Conservation (phyloP, 208 protist species). For the Wallacemonas rigidus region DNA sequence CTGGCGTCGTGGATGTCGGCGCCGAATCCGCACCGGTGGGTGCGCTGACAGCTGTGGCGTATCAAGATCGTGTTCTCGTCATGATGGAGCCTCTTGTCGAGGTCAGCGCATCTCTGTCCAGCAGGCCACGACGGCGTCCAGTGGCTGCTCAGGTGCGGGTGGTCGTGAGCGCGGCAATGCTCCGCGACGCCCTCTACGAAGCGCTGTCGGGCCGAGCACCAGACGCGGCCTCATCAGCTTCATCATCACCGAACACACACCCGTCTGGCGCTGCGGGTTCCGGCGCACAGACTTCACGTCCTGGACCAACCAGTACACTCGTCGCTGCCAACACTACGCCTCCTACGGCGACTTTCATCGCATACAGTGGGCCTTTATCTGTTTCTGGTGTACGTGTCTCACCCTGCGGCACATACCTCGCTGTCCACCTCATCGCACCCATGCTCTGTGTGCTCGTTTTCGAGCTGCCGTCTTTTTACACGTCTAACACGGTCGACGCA, state of each 20-base stretch:
- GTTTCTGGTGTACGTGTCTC: constrained; percentile 7
- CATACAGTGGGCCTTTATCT: not conserved
- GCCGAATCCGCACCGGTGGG: not conserved
- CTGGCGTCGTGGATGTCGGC: not conserved
- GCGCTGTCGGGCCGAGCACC: not conserved
- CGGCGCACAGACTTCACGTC: not conserved
- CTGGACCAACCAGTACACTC: not conserved
- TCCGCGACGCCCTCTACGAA: not conserved
- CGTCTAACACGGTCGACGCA: not conserved
- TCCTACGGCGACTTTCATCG: not conserved
- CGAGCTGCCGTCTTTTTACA: constrained; percentile 4
- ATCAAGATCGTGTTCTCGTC: constrained; percentile 26
- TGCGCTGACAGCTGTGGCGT: constrained; percentile 32
- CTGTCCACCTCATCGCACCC: constrained; percentile 9
- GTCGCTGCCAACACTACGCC: not conserved
- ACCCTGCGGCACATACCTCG: constrained; percentile 1
- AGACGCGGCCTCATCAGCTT: not conserved
- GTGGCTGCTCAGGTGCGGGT: not conserved
- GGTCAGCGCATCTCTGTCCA: not conserved
- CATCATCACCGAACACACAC: not conserved
- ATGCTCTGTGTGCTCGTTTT: constrained; percentile 15
- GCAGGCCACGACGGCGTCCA: not conserved
- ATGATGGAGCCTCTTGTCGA: constrained; percentile 12
- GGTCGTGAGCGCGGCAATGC: constrained; percentile 3
- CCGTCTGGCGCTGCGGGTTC: not conserved